Percentiles rank a stretch among this genome's conserved stretches.
These are phyloP conservation scores for Xylariaceae sp. DNA, from an alignment of 2,329 filamentous ascomycete genomes.

Conservation along the genomic window DNA sequence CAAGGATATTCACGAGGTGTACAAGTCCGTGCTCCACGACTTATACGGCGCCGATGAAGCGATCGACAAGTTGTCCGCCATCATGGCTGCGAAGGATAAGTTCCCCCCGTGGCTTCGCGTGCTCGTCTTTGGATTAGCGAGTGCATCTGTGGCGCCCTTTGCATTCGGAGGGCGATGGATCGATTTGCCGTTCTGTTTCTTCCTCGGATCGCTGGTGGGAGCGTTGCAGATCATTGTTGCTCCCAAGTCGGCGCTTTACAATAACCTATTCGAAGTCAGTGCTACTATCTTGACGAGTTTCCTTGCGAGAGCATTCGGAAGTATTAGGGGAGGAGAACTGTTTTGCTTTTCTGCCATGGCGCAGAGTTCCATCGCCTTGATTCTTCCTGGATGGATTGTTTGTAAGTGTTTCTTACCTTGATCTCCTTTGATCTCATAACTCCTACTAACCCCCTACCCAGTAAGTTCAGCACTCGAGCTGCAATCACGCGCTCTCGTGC, in stretches of 20 bases:
- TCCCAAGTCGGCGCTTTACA: constrained; percentile 66
- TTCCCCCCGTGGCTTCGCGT: constrained; percentile 29
- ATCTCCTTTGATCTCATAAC: neutral
- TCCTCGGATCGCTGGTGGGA: constrained; percentile 29
- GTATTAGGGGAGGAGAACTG: constrained; percentile 50
- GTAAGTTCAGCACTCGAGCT: constrained; percentile 52
- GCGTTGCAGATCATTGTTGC: constrained; percentile 67
- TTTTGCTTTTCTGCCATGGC: constrained; percentile 70
- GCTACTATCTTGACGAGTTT: constrained; percentile 63
- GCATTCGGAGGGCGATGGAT: constrained; percentile 29
- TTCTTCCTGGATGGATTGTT: constrained; percentile 59
- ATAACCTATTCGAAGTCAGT: constrained; percentile 47
- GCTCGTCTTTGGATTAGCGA: constrained; percentile 29
- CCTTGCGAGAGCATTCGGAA: constrained; percentile 62
- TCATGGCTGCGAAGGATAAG: constrained; percentile 28
- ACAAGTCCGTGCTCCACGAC: constrained; percentile 79
- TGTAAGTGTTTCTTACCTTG: constrained; percentile 21
- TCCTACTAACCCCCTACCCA: constrained; percentile 7
- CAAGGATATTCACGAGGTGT: constrained; percentile 68
- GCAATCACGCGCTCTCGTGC: constrained; percentile 63
- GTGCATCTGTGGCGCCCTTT: constrained; percentile 29
- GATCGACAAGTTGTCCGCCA: constrained; percentile 24
- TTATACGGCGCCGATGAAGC: constrained; percentile 35
- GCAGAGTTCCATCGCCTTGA: constrained; percentile 70
- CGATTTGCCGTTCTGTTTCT: constrained; percentile 30